phyloP scores from a whole-genome alignment of 2,329 filamentous ascomycete genomes.

The Fusarium dlaminii region DNA sequence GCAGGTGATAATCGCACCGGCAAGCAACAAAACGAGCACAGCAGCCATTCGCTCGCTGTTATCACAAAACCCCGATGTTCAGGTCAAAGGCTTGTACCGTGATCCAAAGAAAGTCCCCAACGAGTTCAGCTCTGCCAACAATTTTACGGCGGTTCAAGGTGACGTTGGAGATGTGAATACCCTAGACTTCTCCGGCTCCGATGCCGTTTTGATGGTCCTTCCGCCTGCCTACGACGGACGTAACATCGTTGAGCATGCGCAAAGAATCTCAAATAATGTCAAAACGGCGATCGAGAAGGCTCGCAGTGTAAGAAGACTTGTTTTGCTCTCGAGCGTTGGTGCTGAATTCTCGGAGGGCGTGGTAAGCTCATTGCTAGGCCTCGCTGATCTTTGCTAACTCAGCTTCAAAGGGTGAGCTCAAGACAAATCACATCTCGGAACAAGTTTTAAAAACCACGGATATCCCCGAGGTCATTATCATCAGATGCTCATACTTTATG shows the following conservation, averaged over 20 bases:
- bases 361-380: slow-evolving; percentile 1
- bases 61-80: not conserved
- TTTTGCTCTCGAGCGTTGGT: slow-evolving; percentile 46
- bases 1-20: slow-evolving; percentile 43
- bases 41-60: slow-evolving; percentile 46
- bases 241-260: slow-evolving; percentile 35
- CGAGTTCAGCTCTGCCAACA: slow-evolving; percentile 38
- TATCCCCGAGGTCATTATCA: slow-evolving; percentile 43
- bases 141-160: slow-evolving; percentile 44
- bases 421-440: slow-evolving; percentile 49
- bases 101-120: slow-evolving; percentile 41
- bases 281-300: slow-evolving; percentile 41
- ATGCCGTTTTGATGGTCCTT: slow-evolving; percentile 47
- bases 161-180: slow-evolving; percentile 42
- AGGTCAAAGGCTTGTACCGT: slow-evolving; percentile 45
- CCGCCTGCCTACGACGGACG: slow-evolving; percentile 42
- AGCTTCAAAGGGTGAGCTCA: slow-evolving; percentile 47
- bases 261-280: slow-evolving; percentile 42
- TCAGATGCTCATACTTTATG: slow-evolving; percentile 51
- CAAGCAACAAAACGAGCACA: slow-evolving; percentile 45
- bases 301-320: slow-evolving; percentile 42
- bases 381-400: fast-evolving
- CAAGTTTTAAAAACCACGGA: slow-evolving; percentile 20
- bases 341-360: slow-evolving; percentile 47
- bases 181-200: slow-evolving; percentile 45